Base-by-base conservation (phyloP, 257 asterid genomes). In the Forsythia viridissima region DNA sequence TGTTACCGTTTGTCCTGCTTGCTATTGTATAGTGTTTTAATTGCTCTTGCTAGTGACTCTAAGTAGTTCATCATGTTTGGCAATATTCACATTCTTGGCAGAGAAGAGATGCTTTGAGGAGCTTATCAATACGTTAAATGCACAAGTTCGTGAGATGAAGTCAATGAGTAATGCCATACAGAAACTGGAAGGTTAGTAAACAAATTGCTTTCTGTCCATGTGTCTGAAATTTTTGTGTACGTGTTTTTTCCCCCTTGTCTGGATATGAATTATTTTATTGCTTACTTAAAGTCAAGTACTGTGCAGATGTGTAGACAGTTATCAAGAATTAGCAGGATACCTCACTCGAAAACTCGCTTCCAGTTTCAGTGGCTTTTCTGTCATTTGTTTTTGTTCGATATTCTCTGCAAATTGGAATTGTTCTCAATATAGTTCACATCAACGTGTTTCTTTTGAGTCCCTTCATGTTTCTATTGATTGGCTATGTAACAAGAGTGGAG, bases 71-170 rank as follows among this genome's bases (percentile, higher is more conserved):
- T 30, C 18, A 63, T 9, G 24, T 42, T 6, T 5, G 24, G 72
- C 68, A 21, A 44, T 44, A 30, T 70, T 67, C 48, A 55, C 59
- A 71, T 76, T 74, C 16, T 63, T 12, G 55, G n/a, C 66, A 96
- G 99, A 96, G 82, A 96, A 93, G 90, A 91, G 83, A 82, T 90
- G 81, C 90, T 90, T 93, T 73, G 89, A 89, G 88, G 98, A 93
- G 87, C 97, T 96, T 82, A 85, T 93, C 82, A 85, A 85, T 69
- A 78, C 88, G 84, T 85, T 96, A 82, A 87, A 88, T 83, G 84
- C 80, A 66, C 99, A 96, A 91, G 90, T 89, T 42, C 86, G 76
- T 24, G 98, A 96, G 86, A 93, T 96, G 98, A 96, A 90, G 88
- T 87, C 97, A 67, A 90, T 96, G 97, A 85, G 86, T 73, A 87